phyloP scores from a whole-genome alignment of 192 early-diverging fungal species.

The Gryganskiella cystojenkinii region DNA sequence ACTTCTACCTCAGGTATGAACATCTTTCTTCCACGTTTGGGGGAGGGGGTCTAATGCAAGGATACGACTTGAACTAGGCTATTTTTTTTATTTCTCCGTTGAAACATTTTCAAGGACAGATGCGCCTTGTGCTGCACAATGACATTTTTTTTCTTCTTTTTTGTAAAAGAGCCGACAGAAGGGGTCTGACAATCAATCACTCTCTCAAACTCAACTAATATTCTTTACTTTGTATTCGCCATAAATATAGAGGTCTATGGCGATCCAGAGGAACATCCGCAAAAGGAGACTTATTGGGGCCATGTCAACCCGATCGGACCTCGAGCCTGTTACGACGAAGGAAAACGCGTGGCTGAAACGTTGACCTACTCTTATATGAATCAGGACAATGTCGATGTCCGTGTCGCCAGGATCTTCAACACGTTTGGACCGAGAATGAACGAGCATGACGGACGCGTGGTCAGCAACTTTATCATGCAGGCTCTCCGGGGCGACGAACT shows the following conservation, averaged over 20 bases:
- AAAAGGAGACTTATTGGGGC: conserved; percentile 89
- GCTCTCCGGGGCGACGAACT: conserved; percentile 77
- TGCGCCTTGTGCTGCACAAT: too few relatives aligned
- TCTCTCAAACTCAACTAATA: conserved; percentile 12
- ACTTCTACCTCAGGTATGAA: conserved; percentile 80
- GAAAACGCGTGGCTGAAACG: conserved; percentile 88
- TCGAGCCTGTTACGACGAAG: conserved; percentile 89
- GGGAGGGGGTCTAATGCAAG: too few relatives aligned
- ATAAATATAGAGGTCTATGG: conserved; percentile 85
- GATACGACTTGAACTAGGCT: too few relatives aligned
- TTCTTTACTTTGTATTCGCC: too few relatives aligned
- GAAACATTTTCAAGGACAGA: too few relatives aligned
- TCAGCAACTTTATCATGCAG: conserved; percentile 90
- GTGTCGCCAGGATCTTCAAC: conserved; percentile 85
- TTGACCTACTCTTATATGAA: conserved; percentile 81
- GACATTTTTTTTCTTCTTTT: background rate
- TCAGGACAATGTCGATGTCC: conserved; percentile 79
- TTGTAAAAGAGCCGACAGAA: background rate
- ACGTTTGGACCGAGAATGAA: conserved; percentile 89
- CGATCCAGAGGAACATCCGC: conserved; percentile 87
- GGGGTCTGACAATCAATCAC: conserved; percentile 1
- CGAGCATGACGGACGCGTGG: conserved; percentile 84
- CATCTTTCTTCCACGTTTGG: background rate
- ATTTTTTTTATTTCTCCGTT: conserved; percentile 10
- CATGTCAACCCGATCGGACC: conserved; percentile 83